Conservation (phyloP, 2,329 filamentous ascomycete species). For the Aspergillus calidoustus region DNA sequence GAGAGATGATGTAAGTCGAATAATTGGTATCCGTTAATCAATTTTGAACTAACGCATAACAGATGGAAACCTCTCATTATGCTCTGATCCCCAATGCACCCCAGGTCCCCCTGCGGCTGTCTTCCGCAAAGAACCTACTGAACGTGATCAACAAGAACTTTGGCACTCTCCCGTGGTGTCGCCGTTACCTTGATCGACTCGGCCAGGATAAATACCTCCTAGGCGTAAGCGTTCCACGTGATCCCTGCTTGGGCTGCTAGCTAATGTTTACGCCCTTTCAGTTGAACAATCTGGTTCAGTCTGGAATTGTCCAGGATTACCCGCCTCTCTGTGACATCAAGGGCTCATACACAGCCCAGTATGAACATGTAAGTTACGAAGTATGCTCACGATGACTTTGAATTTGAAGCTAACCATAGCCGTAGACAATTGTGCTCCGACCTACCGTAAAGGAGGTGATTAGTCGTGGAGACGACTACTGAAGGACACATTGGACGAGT, state of each 20-base stretch:
- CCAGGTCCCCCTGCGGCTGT: conserved; percentile 75
- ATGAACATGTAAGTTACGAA: conserved; percentile 76
- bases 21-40: no score
- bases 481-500: conserved; percentile 31
- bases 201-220: conserved; percentile 93
- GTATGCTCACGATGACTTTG: not conserved
- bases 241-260: not conserved
- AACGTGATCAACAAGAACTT: conserved; percentile 97
- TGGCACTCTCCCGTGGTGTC: conserved; percentile 86
- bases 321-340: conserved; percentile 89
- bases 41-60: conserved; percentile 16
- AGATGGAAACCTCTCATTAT: conserved; percentile 86
- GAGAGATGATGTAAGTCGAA: conserved; percentile 72
- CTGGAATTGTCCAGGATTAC: conserved; percentile 86
- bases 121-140: conserved; percentile 82
- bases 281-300: conserved; percentile 83
- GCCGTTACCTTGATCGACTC: conserved; percentile 88
- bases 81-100: conserved; percentile 73
- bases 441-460: conserved; percentile 86
- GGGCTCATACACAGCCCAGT: conserved; percentile 93
- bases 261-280: conserved; percentile 38
- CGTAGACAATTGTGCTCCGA: conserved; percentile 73
- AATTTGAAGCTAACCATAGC: conserved; percentile 23
- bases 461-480: conserved; percentile 85
- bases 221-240: conserved; percentile 62